Conservation (phyloP, 345 rosid genomes). For the Eucalyptus erythrocorys region DNA sequence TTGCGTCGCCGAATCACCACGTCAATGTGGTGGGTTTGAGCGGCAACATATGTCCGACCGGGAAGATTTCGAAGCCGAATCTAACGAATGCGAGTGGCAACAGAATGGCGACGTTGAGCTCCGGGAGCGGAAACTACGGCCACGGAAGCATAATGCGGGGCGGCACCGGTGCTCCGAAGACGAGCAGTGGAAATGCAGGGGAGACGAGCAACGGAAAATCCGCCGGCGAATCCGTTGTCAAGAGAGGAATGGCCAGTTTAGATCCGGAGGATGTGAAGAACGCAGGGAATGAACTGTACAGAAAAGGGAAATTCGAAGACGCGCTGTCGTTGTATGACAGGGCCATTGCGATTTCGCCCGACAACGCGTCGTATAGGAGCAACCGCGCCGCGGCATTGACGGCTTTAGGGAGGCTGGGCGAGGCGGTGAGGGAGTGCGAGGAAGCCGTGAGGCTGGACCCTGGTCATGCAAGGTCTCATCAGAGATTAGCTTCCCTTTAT, state of each 20-base stretch:
- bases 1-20: constrained; percentile 8
- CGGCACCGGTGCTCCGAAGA: constrained; percentile 4
- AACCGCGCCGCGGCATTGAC: constrained; percentile 90
- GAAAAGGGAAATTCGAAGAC: constrained; percentile 54
- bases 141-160: constrained; percentile 80
- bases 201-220: neutral
- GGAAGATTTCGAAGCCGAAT: constrained; percentile 64
- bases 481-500: constrained; percentile 67
- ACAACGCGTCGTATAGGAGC: constrained; percentile 60
- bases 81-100: constrained; percentile 32
- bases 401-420: constrained; percentile 50
- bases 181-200: neutral
- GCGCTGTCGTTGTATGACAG: constrained; percentile 65
- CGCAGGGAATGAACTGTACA: constrained; percentile 77
- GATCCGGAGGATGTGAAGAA: constrained; percentile 80
- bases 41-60: constrained; percentile 92
- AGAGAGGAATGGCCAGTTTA: neutral
- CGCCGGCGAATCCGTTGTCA: neutral
- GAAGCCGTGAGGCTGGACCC: constrained; percentile 80
- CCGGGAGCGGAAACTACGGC: constrained; percentile 80
- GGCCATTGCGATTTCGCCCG: constrained; percentile 69
- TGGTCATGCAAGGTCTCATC: constrained; percentile 64
- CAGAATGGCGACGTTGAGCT: constrained; percentile 51
- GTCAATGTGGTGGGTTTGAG: constrained; percentile 23
- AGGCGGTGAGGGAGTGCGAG: constrained; percentile 80